Percentiles rank a stretch among this genome's conserved stretches.
Conservation (phyloP, 139 green algal species). For the Nannochloris sp. region DNA sequence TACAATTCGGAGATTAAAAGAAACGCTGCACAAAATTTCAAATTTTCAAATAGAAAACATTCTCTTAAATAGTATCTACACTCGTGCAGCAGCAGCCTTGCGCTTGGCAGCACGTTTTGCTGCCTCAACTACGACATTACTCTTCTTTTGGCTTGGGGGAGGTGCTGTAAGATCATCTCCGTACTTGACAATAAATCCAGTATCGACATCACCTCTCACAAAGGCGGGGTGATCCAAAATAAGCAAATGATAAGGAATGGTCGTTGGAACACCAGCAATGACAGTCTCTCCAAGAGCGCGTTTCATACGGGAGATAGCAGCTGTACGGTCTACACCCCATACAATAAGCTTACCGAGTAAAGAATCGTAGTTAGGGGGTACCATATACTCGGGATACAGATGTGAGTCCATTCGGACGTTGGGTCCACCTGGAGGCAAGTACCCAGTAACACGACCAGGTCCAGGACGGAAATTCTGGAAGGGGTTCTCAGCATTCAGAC, state of each 20-base stretch:
- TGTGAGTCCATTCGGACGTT: conserved; percentile 95
- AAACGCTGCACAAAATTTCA: no score
- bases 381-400: conserved; percentile 90
- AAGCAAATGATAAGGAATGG: conserved; percentile 80
- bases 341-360: conserved; percentile 97
- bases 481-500: conserved; percentile 90
- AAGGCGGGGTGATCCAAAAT: conserved; percentile 71
- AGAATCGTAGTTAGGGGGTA: conserved; percentile 95
- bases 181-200: conserved; percentile 86
- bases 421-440: conserved; percentile 85
- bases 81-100: not conserved
- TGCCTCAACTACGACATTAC: conserved; percentile 7
- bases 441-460: conserved; percentile 71
- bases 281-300: conserved; percentile 65
- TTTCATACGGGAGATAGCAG: conserved; percentile 78
- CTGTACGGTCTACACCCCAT: conserved; percentile 69
- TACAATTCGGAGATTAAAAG: no score
- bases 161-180: conserved; percentile 52
- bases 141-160: conserved; percentile 26
- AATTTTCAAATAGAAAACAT: no score
- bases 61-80: no score
- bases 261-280: conserved; percentile 78
- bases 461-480: conserved; percentile 83
- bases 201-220: conserved; percentile 47
- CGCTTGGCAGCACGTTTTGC: conserved; percentile 15